A percentile compares a stretch with the other conserved stretches of the same genome.
These are phyloP conservation scores for Venturia effusa DNA, from an alignment of 2,329 filamentous ascomycete species.

Conservation along the genomic window DNA sequence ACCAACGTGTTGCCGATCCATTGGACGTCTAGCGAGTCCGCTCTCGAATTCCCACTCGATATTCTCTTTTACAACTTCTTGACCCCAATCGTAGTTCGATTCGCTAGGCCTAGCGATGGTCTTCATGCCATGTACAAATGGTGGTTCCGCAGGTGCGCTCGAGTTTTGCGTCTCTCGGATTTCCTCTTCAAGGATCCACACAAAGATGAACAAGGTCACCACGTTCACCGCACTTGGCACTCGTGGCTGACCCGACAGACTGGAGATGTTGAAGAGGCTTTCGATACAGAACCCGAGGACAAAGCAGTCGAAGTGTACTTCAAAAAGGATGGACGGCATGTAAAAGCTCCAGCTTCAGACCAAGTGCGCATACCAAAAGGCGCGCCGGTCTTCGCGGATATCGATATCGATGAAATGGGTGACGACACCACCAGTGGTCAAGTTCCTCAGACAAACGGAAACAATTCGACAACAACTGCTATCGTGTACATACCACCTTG, in stretches of 20 bases:
- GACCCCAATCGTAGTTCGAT: slow-evolving; percentile 75
- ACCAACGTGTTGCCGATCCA: slow-evolving; percentile 74
- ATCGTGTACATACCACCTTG: slow-evolving; percentile 67
- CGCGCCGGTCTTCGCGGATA: slow-evolving; percentile 66
- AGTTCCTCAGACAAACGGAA: slow-evolving; percentile 20
- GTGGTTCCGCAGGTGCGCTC: slow-evolving; percentile 89
- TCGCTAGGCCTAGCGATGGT: slow-evolving; percentile 75
- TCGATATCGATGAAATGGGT: slow-evolving; percentile 58
- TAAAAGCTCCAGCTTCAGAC: slow-evolving; percentile 87
- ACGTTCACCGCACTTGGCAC: slow-evolving; percentile 50
- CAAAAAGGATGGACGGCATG: slow-evolving; percentile 62
- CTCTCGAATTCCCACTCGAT: slow-evolving; percentile 89
- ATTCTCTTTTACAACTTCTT: slow-evolving; percentile 94
- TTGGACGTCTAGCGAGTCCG: slow-evolving; percentile 85
- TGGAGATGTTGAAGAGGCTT: neutral
- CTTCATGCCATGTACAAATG: slow-evolving; percentile 81
- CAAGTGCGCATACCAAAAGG: slow-evolving; percentile 90
- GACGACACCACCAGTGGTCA: slow-evolving; percentile 41
- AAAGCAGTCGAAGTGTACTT: slow-evolving; percentile 38
- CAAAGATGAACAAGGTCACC: slow-evolving; percentile 68
- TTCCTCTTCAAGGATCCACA: slow-evolving; percentile 84
- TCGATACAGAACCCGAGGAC: slow-evolving; percentile 20
- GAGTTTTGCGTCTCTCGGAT: slow-evolving; percentile 69
- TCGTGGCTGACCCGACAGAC: slow-evolving; percentile 38
- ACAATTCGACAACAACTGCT: slow-evolving; percentile 35